Evolutionary conservation across 305 asterid genomes (phyloP).

Genomic region (Fraxinus xanthoxyloides): DNA sequence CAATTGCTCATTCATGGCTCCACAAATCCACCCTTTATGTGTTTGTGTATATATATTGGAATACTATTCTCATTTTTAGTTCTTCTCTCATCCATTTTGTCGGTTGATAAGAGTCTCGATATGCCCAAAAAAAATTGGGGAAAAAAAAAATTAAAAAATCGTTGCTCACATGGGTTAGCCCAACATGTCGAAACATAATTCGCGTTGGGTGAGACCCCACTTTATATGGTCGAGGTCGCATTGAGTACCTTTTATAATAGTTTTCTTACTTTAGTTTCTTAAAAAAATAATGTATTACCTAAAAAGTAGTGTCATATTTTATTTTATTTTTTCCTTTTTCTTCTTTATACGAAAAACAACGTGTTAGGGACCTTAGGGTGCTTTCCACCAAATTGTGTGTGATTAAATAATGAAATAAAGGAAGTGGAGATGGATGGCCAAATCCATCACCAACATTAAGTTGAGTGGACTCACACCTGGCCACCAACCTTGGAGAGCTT

Average conservation of each 20-base stretch:
- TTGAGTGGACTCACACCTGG: conserved; percentile 41
- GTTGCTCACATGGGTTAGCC: neutral
- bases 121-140: neutral
- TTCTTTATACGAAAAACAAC: neutral
- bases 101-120: neutral
- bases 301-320: neutral
- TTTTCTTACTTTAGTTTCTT: neutral
- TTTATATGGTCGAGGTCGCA: neutral
- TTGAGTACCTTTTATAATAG: neutral
- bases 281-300: neutral
- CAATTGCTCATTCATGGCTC: conserved; percentile 20
- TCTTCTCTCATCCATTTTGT: neutral
- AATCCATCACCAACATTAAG: conserved; percentile 27
- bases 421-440: conserved; percentile 24
- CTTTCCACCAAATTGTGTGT: neutral
- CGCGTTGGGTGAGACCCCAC: neutral
- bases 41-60: too few relatives aligned
- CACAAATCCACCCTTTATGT: conserved; percentile 12
- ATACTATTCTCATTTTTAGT: neutral
- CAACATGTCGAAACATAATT: neutral
- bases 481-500: conserved; percentile 38
- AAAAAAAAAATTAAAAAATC: too few relatives aligned
- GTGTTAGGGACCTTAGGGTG: neutral
- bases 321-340: neutral
- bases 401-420: neutral